Evolutionary conservation across 23 red algal genomes (phyloP).

Genomic region (Gracilariopsis chorda): DNA sequence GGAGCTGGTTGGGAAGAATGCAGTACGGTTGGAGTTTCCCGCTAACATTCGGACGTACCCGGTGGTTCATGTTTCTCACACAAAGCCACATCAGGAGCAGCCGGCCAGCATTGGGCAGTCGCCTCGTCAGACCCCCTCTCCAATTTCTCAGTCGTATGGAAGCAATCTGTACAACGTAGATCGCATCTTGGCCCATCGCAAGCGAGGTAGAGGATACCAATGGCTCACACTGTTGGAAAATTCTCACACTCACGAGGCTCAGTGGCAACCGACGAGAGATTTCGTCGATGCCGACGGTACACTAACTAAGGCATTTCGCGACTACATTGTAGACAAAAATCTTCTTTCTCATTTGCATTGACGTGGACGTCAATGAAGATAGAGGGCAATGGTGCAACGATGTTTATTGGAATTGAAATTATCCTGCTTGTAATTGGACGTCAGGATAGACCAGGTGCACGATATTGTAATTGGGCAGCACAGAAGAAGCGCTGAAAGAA

Average conservation of each 20-base stretch:
- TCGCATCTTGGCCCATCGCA: neutral
- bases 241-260: neutral
- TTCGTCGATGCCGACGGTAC: neutral
- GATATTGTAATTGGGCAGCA: too few species aligned
- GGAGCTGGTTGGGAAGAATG: neutral
- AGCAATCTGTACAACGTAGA: neutral
- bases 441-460: too few species aligned
- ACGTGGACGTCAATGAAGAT: neutral
- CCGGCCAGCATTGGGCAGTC: neutral
- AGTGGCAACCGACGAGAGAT: neutral
- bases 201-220: neutral
- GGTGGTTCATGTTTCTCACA: neutral
- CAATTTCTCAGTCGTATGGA: neutral
- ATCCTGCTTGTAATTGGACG: too few species aligned
- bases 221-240: neutral
- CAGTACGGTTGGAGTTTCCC: neutral
- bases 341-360: conserved; percentile 6
- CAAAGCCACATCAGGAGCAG: neutral
- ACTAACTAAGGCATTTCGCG: too few species aligned
- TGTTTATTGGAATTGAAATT: neutral
- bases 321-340: too few species aligned
- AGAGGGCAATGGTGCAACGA: neutral
- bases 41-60: neutral
- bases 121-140: neutral
- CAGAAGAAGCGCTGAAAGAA: too few species aligned